Base-by-base conservation (phyloP, 768 basidiomycete species). In the Russula brevipes region DNA sequence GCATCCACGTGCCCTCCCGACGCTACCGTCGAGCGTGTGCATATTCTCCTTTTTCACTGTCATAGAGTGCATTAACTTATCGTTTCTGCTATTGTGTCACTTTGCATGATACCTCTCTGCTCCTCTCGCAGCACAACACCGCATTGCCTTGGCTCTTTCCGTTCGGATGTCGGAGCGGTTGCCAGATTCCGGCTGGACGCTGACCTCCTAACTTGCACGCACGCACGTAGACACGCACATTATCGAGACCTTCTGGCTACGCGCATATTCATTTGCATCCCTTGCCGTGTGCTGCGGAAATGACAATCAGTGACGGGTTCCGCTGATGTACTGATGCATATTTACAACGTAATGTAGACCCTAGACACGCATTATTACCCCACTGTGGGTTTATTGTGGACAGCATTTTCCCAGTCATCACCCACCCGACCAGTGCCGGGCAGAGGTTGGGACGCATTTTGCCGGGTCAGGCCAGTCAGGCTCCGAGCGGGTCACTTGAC, bases 31-130 rank as follows among this genome's bases (percentile, higher is more conserved):
- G 24, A 45, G 49, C 41, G 57, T 57, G 46, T 53, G 63, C 49
- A 14, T 42, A 24, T 45, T 55, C 33, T 30, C 31, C 6, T 42
- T 24, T 39, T 54, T 64, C 53, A 44, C 24, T 31, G 35, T 57
- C 66, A 65, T 65, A 67, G 66, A 67, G 52, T 41, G 45, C 66
- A 65, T 54, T 65, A 67, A 57, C 64, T 67, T 67, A 67, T 59
- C 59, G 52, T 38, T 54, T 57, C 63, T 39, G 57, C 50, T 66
- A 56, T 52, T n/a, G n/a, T 66, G 57, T 63, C 35, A 16, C 38
- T 65, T 53, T 57, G 55, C 66, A 67, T 39, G 59, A 67, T 67
- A 67, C 66, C 66, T 57, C 66, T 57, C 42, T 60, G 39, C 59
- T 19, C n/a, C n/a, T n/a, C 8, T 54, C 44, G 52, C 66, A 56